Evolutionary conservation across 2,329 filamentous ascomycete genomes (phyloP).

Genomic region (Colletotrichum limetticola): DNA sequence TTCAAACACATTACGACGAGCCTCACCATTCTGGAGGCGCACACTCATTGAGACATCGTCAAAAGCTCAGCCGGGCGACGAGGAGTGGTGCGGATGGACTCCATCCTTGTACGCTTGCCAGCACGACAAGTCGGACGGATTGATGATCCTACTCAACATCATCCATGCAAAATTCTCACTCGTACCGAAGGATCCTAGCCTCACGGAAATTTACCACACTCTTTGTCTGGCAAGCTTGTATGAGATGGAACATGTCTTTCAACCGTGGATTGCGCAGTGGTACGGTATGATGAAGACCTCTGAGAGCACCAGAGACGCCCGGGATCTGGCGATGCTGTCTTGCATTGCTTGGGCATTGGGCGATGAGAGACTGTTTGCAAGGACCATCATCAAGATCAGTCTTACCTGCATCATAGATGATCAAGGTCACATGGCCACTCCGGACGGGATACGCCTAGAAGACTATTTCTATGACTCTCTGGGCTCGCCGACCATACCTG

Average conservation of each 20-base stretch:
- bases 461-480: slow-evolving; percentile 18
- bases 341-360: slow-evolving; percentile 27
- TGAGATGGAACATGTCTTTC: slow-evolving; percentile 25
- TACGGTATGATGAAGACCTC: background rate
- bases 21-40: slow-evolving; percentile 27
- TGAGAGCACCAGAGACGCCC: background rate
- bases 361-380: slow-evolving; percentile 15
- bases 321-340: slow-evolving; percentile 1
- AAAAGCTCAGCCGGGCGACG: background rate
- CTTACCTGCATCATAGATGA: slow-evolving; percentile 1
- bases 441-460: slow-evolving; percentile 10
- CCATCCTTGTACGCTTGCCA: slow-evolving; percentile 18
- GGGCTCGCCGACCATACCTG: slow-evolving; percentile 20
- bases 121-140: slow-evolving; percentile 14
- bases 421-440: background rate
- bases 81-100: slow-evolving; percentile 6
- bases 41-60: slow-evolving; percentile 3
- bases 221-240: slow-evolving; percentile 26
- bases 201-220: slow-evolving; percentile 14
- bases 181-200: background rate
- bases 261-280: slow-evolving; percentile 28
- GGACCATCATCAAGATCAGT: background rate
- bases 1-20: slow-evolving; percentile 17
- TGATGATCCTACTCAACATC: slow-evolving; percentile 24
- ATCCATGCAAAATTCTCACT: slow-evolving; percentile 17